phyloP scores from a whole-genome alignment of 1,139 yeast genomes.

The Yarrowia galli region DNA sequence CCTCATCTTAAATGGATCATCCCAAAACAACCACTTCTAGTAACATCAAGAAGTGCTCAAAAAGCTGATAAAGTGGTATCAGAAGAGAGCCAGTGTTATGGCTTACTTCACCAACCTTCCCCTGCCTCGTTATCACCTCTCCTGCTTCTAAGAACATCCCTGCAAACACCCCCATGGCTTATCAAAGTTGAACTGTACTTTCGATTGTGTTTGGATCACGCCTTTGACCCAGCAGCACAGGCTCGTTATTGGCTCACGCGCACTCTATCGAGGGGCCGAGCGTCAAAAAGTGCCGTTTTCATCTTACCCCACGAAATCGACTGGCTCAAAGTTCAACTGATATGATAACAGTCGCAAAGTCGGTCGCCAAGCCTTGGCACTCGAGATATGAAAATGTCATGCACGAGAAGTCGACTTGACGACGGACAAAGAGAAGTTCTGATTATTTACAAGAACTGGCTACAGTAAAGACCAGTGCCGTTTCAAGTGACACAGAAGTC shows the following conservation, averaged over 20 bases:
- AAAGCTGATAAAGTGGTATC: too few relatives aligned
- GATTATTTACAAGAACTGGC: too few relatives aligned
- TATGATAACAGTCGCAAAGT: constrained; percentile 5
- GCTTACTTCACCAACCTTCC: too few relatives aligned
- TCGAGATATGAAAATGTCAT: neutral
- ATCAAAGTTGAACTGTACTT: constrained; percentile 7
- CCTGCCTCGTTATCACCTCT: too few relatives aligned
- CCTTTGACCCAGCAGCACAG: neutral
- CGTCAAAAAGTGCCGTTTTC: constrained; percentile 17
- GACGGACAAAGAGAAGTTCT: too few relatives aligned
- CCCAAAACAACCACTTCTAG: neutral
- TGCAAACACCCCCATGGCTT: neutral
- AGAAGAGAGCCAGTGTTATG: too few relatives aligned
- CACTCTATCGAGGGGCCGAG: constrained; percentile 12
- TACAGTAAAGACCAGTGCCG: too few relatives aligned
- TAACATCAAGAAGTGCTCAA: neutral
- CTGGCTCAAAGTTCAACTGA: neutral
- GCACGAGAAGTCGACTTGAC: constrained; percentile 15
- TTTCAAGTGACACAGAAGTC: too few relatives aligned
- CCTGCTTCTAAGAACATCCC: neutral
- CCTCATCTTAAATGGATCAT: neutral
- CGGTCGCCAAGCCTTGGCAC: constrained; percentile 26
- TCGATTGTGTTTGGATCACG: neutral
- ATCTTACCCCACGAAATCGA: constrained; percentile 8
- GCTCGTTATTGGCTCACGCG: neutral